Conservation (phyloP, 2,329 filamentous ascomycete genomes). For the Hypoxylon sp. region DNA sequence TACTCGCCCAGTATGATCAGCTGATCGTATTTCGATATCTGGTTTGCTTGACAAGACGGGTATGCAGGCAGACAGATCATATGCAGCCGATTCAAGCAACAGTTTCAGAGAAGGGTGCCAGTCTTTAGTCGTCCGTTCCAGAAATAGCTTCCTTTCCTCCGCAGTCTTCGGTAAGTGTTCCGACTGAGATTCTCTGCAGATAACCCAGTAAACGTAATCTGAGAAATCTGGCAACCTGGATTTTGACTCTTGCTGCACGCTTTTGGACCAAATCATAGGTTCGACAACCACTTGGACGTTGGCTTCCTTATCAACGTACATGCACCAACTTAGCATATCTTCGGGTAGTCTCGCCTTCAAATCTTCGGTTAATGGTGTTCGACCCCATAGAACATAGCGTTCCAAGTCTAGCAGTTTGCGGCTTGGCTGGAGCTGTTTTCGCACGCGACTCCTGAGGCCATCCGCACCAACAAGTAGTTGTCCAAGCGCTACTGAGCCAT, state of each 20-base stretch:
- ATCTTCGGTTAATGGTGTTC: constrained; percentile 49
- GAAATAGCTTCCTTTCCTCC: constrained; percentile 47
- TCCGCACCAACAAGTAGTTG: constrained; percentile 53
- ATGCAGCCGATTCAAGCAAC: constrained; percentile 46
- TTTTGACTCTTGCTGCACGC: constrained; percentile 39
- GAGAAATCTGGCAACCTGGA: constrained; percentile 46
- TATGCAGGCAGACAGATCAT: constrained; percentile 48
- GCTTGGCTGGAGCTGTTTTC: constrained; percentile 52
- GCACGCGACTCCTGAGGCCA: constrained; percentile 53
- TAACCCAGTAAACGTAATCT: constrained; percentile 52
- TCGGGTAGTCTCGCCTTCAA: constrained; percentile 39
- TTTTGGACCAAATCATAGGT: constrained; percentile 51
- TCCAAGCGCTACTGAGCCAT: constrained; percentile 50
- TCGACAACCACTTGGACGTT: constrained; percentile 52
- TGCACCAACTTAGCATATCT: constrained; percentile 53
- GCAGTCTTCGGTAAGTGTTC: constrained; percentile 46
- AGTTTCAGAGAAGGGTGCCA: constrained; percentile 52
- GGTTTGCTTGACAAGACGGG: constrained; percentile 53
- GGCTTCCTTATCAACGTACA: constrained; percentile 50
- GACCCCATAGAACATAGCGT: constrained; percentile 55
- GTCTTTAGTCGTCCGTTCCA: constrained; percentile 41
- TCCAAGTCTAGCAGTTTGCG: constrained; percentile 53
- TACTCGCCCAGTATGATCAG: constrained; percentile 38
- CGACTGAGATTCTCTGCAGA: constrained; percentile 49
- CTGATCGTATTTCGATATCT: constrained; percentile 47